Conservation (phyloP, 1,139 yeast genomes). For the Pichiaceae sp. region DNA sequence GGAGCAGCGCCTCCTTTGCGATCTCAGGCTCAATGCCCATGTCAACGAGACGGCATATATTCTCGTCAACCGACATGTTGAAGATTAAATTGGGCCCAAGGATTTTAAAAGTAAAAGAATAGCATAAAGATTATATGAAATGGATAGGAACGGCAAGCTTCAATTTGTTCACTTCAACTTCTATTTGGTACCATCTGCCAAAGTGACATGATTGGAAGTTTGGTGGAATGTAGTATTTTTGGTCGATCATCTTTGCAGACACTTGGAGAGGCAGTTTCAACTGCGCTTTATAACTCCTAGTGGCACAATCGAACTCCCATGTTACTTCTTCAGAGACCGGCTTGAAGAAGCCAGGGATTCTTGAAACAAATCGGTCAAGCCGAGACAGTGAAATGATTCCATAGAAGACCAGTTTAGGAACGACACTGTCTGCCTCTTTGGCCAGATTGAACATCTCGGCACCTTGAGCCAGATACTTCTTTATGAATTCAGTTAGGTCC, state of each 20-base stretch:
- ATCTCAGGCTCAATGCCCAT: constrained; percentile 54
- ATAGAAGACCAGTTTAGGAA: background rate
- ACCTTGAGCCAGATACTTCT: background rate
- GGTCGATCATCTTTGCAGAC: background rate
- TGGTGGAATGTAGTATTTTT: constrained; percentile 1
- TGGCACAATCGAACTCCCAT: background rate
- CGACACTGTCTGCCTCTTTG: background rate
- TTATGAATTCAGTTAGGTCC: background rate
- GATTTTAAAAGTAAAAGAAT: background rate
- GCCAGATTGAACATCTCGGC: background rate
- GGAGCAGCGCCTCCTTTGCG: constrained; percentile 33
- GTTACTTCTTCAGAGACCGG: background rate
- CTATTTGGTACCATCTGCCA: constrained; percentile 1
- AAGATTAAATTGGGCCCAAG: too few species aligned
- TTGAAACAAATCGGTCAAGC: background rate
- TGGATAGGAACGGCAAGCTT: background rate
- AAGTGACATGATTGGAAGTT: constrained; percentile 1
- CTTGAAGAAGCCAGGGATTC: constrained; percentile 1
- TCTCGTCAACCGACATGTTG: constrained; percentile 10
- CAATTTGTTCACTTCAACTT: background rate
- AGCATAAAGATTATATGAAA: background rate
- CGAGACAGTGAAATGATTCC: background rate
- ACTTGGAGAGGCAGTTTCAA: background rate
- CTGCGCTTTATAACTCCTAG: background rate
- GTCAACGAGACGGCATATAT: constrained; percentile 33